A percentile compares a stretch with the other conserved stretches of the same genome.
Conservation (phyloP, 2,329 filamentous ascomycete species). For the Cryphonectria radicalis region DNA sequence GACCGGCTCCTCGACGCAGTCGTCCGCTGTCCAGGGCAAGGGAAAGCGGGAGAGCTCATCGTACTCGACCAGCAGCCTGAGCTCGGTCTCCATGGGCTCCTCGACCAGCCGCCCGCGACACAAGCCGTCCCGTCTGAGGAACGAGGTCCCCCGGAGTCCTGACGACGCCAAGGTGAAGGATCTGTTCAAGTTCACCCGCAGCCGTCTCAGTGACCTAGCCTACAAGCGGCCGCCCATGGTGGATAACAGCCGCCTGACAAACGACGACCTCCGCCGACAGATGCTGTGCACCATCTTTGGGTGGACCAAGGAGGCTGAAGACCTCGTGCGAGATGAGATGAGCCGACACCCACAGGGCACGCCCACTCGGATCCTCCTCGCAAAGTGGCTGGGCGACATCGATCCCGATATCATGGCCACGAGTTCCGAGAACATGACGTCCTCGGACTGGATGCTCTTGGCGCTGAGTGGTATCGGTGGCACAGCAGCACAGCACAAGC, state of each 20-base stretch:
- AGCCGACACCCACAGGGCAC: conserved; percentile 73
- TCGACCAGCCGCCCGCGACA: conserved; percentile 48
- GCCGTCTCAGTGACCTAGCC: conserved; percentile 79
- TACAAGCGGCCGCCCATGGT: conserved; percentile 70
- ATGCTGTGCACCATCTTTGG: conserved; percentile 96
- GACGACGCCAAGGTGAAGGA: conserved; percentile 74
- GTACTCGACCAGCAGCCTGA: conserved; percentile 59
- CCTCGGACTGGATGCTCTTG: conserved; percentile 95
- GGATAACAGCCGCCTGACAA: conserved; percentile 65
- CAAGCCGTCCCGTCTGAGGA: conserved; percentile 71
- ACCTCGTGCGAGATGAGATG: conserved; percentile 84
- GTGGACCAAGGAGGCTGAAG: conserved; percentile 84
- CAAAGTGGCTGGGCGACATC: conserved; percentile 91
- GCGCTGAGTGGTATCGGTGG: conserved; percentile 87
- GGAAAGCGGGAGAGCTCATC: conserved; percentile 47
- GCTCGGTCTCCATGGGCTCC: conserved; percentile 55
- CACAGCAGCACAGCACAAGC: conserved; percentile 79
- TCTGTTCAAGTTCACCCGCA: conserved; percentile 84
- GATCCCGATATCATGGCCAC: conserved; percentile 80
- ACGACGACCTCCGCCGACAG: conserved; percentile 81
- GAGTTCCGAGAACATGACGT: conserved; percentile 84
- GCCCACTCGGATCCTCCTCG: conserved; percentile 77
- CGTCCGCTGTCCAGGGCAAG: conserved; percentile 37
- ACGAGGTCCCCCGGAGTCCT: conserved; percentile 80
- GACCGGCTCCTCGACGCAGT: conserved; percentile 61